Conservation (phyloP, 495 filamentous ascomycete genomes). For the Emericellopsis terricola region DNA sequence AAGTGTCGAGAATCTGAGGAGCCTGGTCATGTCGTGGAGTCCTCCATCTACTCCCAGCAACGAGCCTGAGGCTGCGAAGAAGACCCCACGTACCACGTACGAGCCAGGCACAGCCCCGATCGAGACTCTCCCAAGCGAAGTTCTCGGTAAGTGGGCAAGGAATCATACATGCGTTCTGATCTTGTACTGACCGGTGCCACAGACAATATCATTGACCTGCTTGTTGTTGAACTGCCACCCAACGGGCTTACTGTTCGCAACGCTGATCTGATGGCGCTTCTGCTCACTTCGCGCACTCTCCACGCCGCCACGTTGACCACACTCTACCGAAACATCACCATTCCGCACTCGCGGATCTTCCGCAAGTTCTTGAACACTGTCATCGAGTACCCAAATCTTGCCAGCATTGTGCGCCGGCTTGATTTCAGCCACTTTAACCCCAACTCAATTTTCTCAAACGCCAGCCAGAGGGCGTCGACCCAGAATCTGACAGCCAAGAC, state of each 20-base stretch:
- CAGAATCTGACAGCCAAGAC: slow-evolving; percentile 68
- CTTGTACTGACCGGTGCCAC: slow-evolving; percentile 2
- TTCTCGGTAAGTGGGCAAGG: slow-evolving; percentile 57
- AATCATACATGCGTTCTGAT: too few species aligned
- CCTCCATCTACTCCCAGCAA: slow-evolving; percentile 26
- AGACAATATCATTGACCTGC: slow-evolving; percentile 62
- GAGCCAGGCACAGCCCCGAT: slow-evolving; percentile 27
- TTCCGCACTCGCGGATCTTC: slow-evolving; percentile 76
- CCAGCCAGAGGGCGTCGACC: slow-evolving; percentile 61
- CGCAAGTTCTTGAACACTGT: slow-evolving; percentile 70
- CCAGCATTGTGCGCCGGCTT: slow-evolving; percentile 61
- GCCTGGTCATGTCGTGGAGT: slow-evolving; percentile 33
- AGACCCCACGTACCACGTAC: slow-evolving; percentile 9
- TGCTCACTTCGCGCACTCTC: slow-evolving; percentile 58
- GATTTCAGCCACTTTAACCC: slow-evolving; percentile 87
- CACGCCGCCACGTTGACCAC: slow-evolving; percentile 61
- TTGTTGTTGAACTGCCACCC: slow-evolving; percentile 59
- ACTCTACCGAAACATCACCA: slow-evolving; percentile 67
- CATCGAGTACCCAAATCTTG: slow-evolving; percentile 46
- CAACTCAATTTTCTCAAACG: slow-evolving; percentile 60
- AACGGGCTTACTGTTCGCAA: slow-evolving; percentile 66
- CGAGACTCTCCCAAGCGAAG: slow-evolving; percentile 51
- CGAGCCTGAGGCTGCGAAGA: too few species aligned
- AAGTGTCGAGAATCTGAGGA: slow-evolving; percentile 52
- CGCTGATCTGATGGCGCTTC: slow-evolving; percentile 60